Evolutionary conservation across 2,329 filamentous ascomycete genomes (phyloP), one percentile per base, ranked within the genome.

Genomic region (Delphinella strobiligena): DNA sequence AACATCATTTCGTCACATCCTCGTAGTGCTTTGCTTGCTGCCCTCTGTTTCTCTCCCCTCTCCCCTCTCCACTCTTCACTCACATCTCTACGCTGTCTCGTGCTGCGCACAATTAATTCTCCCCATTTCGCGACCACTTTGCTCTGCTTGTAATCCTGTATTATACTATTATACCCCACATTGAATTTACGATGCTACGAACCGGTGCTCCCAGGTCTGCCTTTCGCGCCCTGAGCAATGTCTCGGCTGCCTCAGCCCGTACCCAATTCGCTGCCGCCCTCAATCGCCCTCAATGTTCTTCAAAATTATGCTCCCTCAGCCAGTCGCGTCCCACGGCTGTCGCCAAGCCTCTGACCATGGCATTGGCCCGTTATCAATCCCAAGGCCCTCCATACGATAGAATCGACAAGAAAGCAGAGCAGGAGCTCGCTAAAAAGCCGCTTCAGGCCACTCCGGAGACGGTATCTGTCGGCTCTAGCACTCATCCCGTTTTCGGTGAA

Each of bases 371-470:
- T 35, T 34, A 41, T 34, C 38, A 43, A 27, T 34, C 35, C 39
- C 42, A 40, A 32, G 43, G 36, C 36, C 52, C 41, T 39, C 45
- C 61, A 22, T 55, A 60, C 29, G 63, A 67, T 45, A 61, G 61
- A 41, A 71, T 74, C 39, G 69, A 82, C 48, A 61, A 56, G 31
- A 65, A 80, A 47, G 61, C 62, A 19, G 80, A 83, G 55, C 66
- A 68, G 34, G 63, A 69, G 47, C 50, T 75, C 7, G 68, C 60
- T 10, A 50, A 76, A 35, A 54, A 74, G 54, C 71, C 71, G 52
- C 61, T 87, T n/a, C 54, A 73, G 42, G 53, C 73, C 2, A 60
- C 73, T 19, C 81, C 81, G 0, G 72, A 74, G 30, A 56, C 63
- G 5, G 80, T 87, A 0, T 73, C 77, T 0, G 60, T 61, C 16